Evolutionary conservation across 2,329 filamentous ascomycete species (phyloP), one percentile per base, ranked within the genome.

Genomic region (Teratosphaeria pseudoeucalypti): DNA sequence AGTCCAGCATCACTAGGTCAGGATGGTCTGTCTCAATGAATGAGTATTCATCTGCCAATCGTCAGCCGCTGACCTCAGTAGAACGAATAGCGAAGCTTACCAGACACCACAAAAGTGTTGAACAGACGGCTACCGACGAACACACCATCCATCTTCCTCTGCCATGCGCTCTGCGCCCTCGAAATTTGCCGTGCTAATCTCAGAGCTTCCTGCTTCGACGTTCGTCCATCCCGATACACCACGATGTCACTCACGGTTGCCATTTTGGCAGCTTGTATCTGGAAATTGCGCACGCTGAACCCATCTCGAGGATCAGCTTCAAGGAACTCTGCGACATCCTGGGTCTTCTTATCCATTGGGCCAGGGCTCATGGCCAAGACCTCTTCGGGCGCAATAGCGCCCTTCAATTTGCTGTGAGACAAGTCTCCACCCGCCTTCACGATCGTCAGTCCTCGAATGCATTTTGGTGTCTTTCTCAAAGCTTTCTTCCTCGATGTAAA

Each of bases 241-340:
- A 99, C 82, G 64, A 99, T 90, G 72, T 99, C 94, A 0, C 92
- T 96, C 9, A 94, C 83, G 64, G 88, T 84, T 58, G 92, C 92
- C 64, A 89, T 78, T 73, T 99, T 99, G 60, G 88, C 88, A 0
- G 89, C 83, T 73, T 99, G 94, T 47, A 97, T 97, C 68, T 97
- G 92, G 71, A 99, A 99, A 73, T 97, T 97, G 54, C 94, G 85
- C 52, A 97, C 92, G 4, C 90, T 96, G 71, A 97, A 97, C 9
- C 94, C 94, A 65, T 95, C 89, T 59, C 78, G 82, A 1, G 94
- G 94, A 70, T 99, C 94, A 49, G 87, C 82, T 52, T 95, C 89
- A 62, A 91, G 77, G 70, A 99, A 96, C 26, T 85, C 80, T 53
- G 82, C 75, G 16, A 75, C 74, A 12, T 77, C 74, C n/a, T 74